Evolutionary conservation across 495 filamentous ascomycete genomes (phyloP).

Genomic region (Penicillium psychrofluorescens): DNA sequence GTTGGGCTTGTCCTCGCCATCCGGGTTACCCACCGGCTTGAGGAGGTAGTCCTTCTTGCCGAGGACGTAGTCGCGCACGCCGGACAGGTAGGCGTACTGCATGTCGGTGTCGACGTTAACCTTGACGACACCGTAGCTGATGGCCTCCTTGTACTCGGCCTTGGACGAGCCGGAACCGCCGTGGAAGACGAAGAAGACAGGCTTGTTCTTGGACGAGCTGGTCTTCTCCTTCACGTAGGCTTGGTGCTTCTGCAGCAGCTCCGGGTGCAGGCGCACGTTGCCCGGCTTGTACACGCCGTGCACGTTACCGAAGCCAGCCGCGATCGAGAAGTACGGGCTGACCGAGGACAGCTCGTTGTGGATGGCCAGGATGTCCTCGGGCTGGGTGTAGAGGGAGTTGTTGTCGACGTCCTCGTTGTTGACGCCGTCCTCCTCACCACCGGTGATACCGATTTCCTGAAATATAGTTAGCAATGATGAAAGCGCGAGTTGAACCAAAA

Average conservation of each 20-base stretch:
- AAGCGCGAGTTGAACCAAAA: not conserved
- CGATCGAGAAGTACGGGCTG: slow-evolving; percentile 93
- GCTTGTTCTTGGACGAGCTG: slow-evolving; percentile 64
- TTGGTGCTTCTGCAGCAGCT: slow-evolving; percentile 93
- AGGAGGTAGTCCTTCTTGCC: slow-evolving; percentile 92
- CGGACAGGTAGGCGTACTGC: slow-evolving; percentile 70
- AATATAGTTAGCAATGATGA: not conserved
- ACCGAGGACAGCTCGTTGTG: slow-evolving; percentile 73
- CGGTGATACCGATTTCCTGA: slow-evolving; percentile 84
- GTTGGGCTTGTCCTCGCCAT: slow-evolving; percentile 94
- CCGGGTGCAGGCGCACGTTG: slow-evolving; percentile 92
- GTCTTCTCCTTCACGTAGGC: slow-evolving; percentile 74
- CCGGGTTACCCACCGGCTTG: slow-evolving; percentile 85
- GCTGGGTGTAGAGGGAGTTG: slow-evolving; percentile 93
- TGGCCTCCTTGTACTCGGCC: slow-evolving; percentile 80
- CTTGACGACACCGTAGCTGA: slow-evolving; percentile 93
- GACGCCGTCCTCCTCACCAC: slow-evolving; percentile 89
- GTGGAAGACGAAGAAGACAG: slow-evolving; percentile 99
- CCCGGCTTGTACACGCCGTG: slow-evolving; percentile 99
- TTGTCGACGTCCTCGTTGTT: slow-evolving; percentile 78
- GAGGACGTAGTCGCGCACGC: slow-evolving; percentile 87
- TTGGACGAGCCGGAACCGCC: slow-evolving; percentile 88
- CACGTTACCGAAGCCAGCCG: slow-evolving; percentile 96
- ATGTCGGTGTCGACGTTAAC: slow-evolving; percentile 79
- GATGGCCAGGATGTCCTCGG: slow-evolving; percentile 87